A percentile compares a stretch with the other conserved stretches of the same genome.
These are phyloP conservation scores for Oehlia diaphana DNA, from an alignment of 192 early-diverging fungal species.

Conservation along the genomic window DNA sequence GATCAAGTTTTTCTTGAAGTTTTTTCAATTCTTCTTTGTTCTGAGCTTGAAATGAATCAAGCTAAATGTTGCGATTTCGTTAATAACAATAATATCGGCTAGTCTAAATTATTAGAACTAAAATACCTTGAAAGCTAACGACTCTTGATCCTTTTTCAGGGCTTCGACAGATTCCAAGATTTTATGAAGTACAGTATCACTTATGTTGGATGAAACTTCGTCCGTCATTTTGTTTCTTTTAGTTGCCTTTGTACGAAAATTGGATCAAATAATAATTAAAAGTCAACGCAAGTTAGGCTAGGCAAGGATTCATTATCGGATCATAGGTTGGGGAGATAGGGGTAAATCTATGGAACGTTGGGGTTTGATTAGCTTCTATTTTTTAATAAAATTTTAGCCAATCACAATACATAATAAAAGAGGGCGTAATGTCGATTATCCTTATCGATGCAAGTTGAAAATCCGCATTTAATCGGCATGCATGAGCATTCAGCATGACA, in stretches of 20 bases:
- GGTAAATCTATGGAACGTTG: too few relatives aligned
- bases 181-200: slow-evolving; percentile 23
- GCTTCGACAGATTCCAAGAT: slow-evolving; percentile 33
- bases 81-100: background rate
- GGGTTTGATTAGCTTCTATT: too few relatives aligned
- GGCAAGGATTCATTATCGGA: too few relatives aligned
- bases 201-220: background rate
- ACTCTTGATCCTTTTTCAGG: slow-evolving; percentile 31
- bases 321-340: too few relatives aligned
- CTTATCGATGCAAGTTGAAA: too few relatives aligned
- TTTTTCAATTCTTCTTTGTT: slow-evolving; percentile 30
- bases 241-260: background rate
- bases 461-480: too few relatives aligned
- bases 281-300: too few relatives aligned
- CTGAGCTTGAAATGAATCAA: slow-evolving; percentile 30
- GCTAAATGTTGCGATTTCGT: slow-evolving; percentile 21
- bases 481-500: too few relatives aligned
- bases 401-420: too few relatives aligned
- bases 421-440: too few relatives aligned
- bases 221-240: background rate
- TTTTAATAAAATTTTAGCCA: too few relatives aligned
- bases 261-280: too few relatives aligned
- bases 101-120: background rate
- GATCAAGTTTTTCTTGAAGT: slow-evolving; percentile 22
- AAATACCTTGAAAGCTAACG: slow-evolving; percentile 32